Evolutionary conservation across 2,329 filamentous ascomycete genomes (phyloP), one percentile per base, ranked within the genome.

Genomic region (Hysterium pulicare): DNA sequence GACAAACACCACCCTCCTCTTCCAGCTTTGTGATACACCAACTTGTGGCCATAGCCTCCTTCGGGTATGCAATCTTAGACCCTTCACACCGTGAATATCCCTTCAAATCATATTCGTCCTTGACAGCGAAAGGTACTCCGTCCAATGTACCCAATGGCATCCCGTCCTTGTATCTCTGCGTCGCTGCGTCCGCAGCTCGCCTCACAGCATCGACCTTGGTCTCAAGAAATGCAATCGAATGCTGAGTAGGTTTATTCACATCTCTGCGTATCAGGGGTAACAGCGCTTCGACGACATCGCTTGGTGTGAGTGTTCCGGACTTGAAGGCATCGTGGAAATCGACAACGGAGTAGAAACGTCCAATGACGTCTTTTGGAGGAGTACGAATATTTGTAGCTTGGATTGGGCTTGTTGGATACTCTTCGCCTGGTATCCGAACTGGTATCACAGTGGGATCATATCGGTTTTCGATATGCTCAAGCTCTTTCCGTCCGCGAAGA

Each of bases 41-140:
- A 4, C 74, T 76, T 0, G 86, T 87, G 47, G 74, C 71, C 40
- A 71, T 70, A 13, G 68, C 59, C 57, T 72, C 57, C 49, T 72
- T 47, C 2, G 72, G 77, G 44, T 78, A 76, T 49, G 84, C 75
- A 34, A 82, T 72, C 47, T 70, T 76, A 55, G 84, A 82, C 17
- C 86, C 88, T 36, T 78, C 68, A 40, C 81, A 84, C 48, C 76
- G 79, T 38, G 79, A 76, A 60, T 89, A 90, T 11, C 86, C 87
- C 49, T 80, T 74, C 23, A 90, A 71, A 49, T 84, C 76, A 13
- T 84, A 76, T 57, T 95, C 88, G 58, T 94, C 89, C 68, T 95
- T 95, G 54, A 93, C 79, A 0, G 84, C 86, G 37, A 94, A 78
- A 0, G 89, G 90, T 1, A 95, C 81, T 10, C 90, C 90, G 56